phyloP scores from a whole-genome alignment of 148 eudicot genomes.

The Salicornia ramosissima region DNA sequence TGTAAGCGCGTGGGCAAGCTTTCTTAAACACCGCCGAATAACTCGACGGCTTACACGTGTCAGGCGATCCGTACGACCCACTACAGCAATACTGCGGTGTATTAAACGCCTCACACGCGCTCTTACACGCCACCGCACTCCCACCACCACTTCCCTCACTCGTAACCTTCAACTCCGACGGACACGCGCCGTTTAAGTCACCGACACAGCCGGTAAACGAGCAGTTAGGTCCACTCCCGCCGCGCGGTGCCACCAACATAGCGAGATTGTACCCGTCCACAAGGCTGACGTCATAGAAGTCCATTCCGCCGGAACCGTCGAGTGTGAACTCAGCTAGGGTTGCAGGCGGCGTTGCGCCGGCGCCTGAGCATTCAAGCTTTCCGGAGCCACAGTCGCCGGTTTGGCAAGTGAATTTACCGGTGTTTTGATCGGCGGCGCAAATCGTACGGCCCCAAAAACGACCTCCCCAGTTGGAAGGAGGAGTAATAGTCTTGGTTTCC shows the following conservation, averaged over 20 bases:
- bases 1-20: conserved; percentile 76
- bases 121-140: conserved; percentile 42
- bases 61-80: conserved; percentile 54
- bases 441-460: conserved; percentile 71
- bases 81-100: conserved; percentile 50
- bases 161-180: conserved; percentile 36
- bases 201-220: conserved; percentile 46
- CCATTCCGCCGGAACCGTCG: conserved; percentile 43
- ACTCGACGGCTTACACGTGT: conserved; percentile 59
- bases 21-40: conserved; percentile 61
- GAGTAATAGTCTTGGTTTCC: conserved; percentile 35
- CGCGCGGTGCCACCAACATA: conserved; percentile 52
- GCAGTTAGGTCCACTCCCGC: conserved; percentile 56
- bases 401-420: conserved; percentile 54
- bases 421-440: conserved; percentile 39
- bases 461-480: conserved; percentile 62
- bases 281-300: conserved; percentile 72
- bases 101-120: conserved; percentile 58
- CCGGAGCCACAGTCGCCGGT: conserved; percentile 81
- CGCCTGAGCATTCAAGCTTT: conserved; percentile 46
- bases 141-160: conserved; percentile 11
- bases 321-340: conserved; percentile 68
- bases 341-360: conserved; percentile 53
- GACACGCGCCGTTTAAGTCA: conserved; percentile 50
- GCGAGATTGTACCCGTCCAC: conserved; percentile 84